Conservation (phyloP, 495 filamentous ascomycete genomes). For the Trichoderma virens region DNA sequence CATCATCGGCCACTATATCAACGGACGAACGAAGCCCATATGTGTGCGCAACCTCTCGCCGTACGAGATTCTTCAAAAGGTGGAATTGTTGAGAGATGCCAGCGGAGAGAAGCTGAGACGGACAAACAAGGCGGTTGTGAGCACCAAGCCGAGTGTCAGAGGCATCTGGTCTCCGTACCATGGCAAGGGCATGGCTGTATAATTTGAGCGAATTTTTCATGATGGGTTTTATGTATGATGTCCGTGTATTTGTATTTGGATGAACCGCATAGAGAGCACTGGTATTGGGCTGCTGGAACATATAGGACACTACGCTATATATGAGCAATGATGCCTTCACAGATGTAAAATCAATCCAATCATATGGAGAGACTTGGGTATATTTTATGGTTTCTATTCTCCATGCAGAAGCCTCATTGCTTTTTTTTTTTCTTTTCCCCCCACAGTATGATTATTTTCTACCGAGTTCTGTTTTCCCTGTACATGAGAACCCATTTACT, state of each 20-base stretch:
- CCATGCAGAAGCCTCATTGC: neutral
- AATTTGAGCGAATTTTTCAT: conserved; percentile 8
- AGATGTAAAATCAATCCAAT: neutral
- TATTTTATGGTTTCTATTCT: neutral
- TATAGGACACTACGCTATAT: conserved; percentile 10
- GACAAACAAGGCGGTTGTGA: conserved; percentile 72
- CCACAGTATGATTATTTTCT: neutral
- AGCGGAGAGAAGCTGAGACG: conserved; percentile 77
- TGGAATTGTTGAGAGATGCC: conserved; percentile 67
- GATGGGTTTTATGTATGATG: neutral
- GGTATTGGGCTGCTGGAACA: conserved; percentile 1
- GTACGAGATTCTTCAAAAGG: conserved; percentile 75
- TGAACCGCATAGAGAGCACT: conserved; percentile 4
- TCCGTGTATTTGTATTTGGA: conserved; percentile 11
- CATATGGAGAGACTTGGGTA: neutral
- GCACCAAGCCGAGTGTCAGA: conserved; percentile 85
- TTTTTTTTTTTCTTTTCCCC: neutral
- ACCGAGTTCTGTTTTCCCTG: conserved; percentile 2
- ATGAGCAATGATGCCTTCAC: conserved; percentile 10
- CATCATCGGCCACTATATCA: conserved; percentile 80
- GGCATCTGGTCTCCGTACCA: conserved; percentile 95
- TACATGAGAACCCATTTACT: neutral
- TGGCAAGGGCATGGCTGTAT: conserved; percentile 47
- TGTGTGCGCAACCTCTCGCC: conserved; percentile 82
- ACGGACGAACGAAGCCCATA: conserved; percentile 76